Percentiles rank a stretch among this genome's conserved stretches.
phyloP scores from a whole-genome alignment of 192 early-diverging fungal species.

The Coemansia umbellata region DNA sequence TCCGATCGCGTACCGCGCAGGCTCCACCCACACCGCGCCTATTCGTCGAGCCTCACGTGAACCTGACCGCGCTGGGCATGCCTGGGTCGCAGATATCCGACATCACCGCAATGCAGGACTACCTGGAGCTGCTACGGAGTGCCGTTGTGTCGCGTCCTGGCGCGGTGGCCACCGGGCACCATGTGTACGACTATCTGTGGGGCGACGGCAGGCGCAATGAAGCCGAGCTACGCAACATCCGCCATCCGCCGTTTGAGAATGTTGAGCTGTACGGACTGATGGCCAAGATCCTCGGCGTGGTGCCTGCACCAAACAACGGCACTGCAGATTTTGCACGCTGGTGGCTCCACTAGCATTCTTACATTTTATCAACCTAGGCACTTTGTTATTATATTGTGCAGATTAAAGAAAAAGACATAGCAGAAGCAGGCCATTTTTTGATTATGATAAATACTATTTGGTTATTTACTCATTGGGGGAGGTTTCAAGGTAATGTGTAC shows the following conservation, averaged over 20 bases:
- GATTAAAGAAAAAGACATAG: too few species aligned
- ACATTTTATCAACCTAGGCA: too few species aligned
- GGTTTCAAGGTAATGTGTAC: too few species aligned
- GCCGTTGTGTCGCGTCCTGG: constrained; percentile 13
- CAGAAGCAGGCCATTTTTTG: neutral
- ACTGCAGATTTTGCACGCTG: constrained; percentile 43
- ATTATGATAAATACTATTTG: too few species aligned
- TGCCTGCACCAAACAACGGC: constrained; percentile 70
- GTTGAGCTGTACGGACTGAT: constrained; percentile 72
- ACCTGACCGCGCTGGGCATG: neutral
- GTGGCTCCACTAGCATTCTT: constrained; percentile 20
- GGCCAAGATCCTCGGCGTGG: constrained; percentile 53
- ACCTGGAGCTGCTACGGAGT: constrained; percentile 30
- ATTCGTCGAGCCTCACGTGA: neutral
- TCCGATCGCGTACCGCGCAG: constrained; percentile 23
- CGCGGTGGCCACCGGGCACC: constrained; percentile 5
- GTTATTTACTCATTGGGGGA: too few species aligned
- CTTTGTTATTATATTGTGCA: too few species aligned
- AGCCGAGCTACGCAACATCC: constrained; percentile 12
- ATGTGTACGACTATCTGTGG: constrained; percentile 36
- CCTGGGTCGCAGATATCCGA: constrained; percentile 28
- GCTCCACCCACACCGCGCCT: constrained; percentile 1
- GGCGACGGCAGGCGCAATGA: constrained; percentile 19
- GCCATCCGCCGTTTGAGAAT: constrained; percentile 61
- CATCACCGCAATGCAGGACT: constrained; percentile 41